Evolutionary conservation across 2,329 filamentous ascomycete genomes (phyloP), one percentile per base, ranked within the genome.

Genomic region (Claviceps fusiformis): DNA sequence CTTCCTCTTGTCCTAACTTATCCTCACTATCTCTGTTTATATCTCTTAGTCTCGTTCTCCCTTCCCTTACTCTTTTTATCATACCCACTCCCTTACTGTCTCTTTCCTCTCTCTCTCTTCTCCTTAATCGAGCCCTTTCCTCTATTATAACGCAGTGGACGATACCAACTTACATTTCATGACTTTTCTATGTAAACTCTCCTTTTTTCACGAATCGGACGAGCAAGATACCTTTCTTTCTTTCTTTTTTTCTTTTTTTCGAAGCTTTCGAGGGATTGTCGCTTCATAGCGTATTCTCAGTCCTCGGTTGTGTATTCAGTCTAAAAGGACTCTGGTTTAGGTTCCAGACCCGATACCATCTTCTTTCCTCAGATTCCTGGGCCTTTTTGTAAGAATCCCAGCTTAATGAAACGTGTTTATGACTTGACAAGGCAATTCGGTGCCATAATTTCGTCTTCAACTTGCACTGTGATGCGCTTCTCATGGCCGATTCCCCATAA

Each of bases 221-320:
- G 58, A 58, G 53, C 50, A 52, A 59, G 57, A 64, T 65, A 62
- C 61, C 59, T 62, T 55, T 61, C 60, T 62, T 55, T 33, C 11
- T 31, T 15, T 53, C 46, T 37, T 8, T 15, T 8, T 47, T 29
- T n/a, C 45, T 15, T 33, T 29, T 46, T 46, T 45, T 13, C 8
- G 17, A 41, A 41, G 2, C 15, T 24, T 13, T 46, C 29, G 27
- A 27, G 24, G 15, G 5, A 3, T 48, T 17, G 19, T 24, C 11
- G 8, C 43, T 45, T 24, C 19, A 13, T 8, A 5, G n/a, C 39
- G 24, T 27, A n/a, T 54, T 61, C 54, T 31, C 19, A 35, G n/a
- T 35, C 51, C 24, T 50, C 44, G 7, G 24, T 46, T 46, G 55
- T 44, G 43, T 50, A 49, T 37, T 31, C 27, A 50, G 46, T 56